Percentiles rank a stretch among this genome's conserved stretches.
phyloP scores from a whole-genome alignment of 345 rosid genomes.

The Conringia planisiliqua region DNA sequence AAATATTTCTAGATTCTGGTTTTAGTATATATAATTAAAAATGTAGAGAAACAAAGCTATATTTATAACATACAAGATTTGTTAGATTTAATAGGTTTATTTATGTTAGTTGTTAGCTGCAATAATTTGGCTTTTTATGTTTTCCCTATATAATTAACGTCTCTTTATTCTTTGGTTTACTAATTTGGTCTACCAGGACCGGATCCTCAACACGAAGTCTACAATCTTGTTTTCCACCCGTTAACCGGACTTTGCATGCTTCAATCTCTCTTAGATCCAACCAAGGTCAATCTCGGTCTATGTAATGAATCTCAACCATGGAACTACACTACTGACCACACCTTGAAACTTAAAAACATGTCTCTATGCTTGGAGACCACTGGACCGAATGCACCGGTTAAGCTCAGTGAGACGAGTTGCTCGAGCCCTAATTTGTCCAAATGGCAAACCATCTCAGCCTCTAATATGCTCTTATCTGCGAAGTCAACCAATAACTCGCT shows the following conservation, averaged over 20 bases:
- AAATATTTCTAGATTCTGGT: too few relatives aligned
- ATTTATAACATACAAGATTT: too few relatives aligned
- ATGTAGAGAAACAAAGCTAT: too few relatives aligned
- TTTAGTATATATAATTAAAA: too few relatives aligned
- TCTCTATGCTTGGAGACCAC: conserved; percentile 54
- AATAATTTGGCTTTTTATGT: too few relatives aligned
- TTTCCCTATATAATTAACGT: neutral
- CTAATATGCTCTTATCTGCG: conserved; percentile 67
- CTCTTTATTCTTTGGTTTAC: neutral
- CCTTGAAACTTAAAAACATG: conserved; percentile 43
- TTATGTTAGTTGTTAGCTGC: too few relatives aligned
- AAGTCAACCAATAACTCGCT: conserved; percentile 30
- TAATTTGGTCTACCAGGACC: conserved; percentile 49
- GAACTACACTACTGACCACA: conserved; percentile 49
- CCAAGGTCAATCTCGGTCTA: conserved; percentile 46
- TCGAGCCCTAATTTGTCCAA: too few relatives aligned
- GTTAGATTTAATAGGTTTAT: too few relatives aligned
- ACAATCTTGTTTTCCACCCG: conserved; percentile 72
- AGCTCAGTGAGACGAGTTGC: conserved; percentile 42
- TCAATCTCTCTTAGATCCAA: conserved; percentile 37
- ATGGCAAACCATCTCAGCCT: conserved; percentile 68
- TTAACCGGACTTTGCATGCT: conserved; percentile 65
- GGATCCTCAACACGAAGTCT: conserved; percentile 36
- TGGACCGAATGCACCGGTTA: conserved; percentile 36
- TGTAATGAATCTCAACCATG: conserved; percentile 64